Evolutionary conservation across 129 eudicot genomes (phyloP).

Genomic region (Arctium lappa): DNA sequence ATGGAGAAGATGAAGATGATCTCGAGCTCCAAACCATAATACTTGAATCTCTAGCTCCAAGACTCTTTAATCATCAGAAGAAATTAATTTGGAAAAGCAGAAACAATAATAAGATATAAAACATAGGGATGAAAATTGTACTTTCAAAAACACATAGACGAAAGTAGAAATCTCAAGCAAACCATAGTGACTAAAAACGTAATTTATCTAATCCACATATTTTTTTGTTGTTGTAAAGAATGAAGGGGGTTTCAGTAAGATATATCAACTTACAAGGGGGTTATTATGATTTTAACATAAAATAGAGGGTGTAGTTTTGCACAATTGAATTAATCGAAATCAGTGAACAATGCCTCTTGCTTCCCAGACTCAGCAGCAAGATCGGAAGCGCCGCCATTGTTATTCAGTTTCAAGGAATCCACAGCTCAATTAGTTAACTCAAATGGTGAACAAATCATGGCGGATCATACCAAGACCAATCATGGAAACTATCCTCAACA

Average conservation of each 20-base stretch:
- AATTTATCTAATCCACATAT: too few species aligned
- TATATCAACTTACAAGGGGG: not conserved
- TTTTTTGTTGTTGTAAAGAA: too few species aligned
- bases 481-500: slow-evolving; percentile 80
- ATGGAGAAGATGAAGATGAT: too few species aligned
- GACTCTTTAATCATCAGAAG: too few species aligned
- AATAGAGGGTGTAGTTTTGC: slow-evolving; percentile 6
- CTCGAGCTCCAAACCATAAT: too few species aligned
- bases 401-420: not conserved
- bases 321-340: not conserved
- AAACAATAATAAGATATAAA: too few species aligned
- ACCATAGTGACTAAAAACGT: too few species aligned
- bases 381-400: slow-evolving; percentile 2
- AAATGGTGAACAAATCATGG: slow-evolving; percentile 70
- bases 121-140: too few species aligned
- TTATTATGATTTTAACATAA: not conserved
- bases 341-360: not conserved
- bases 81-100: too few species aligned
- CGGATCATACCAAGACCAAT: slow-evolving; percentile 69
- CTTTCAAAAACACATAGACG: too few species aligned
- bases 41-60: too few species aligned
- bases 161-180: too few species aligned
- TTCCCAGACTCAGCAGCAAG: slow-evolving; percentile 8
- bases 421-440: not conserved
- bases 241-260: not conserved